Evolutionary conservation across 2,329 filamentous ascomycete species (phyloP).

Genomic region (Trichoderma breve): DNA sequence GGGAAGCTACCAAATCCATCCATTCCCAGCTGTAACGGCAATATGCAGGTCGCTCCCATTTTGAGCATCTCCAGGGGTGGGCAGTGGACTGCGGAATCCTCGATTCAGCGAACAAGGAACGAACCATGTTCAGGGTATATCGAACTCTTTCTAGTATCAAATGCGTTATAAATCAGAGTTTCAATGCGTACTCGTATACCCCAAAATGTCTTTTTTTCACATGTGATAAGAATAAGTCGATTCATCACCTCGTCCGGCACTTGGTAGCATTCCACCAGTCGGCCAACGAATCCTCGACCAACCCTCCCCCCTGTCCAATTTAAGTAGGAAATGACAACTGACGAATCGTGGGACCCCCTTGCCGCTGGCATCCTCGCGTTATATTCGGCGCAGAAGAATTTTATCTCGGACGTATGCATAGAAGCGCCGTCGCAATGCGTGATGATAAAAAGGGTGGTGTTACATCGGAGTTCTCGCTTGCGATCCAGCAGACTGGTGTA

Average conservation of each 20-base stretch:
- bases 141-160: not conserved
- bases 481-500: not conserved
- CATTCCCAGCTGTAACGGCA: not conserved
- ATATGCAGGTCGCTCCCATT: not conserved
- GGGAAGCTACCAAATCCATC: not conserved
- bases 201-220: not conserved
- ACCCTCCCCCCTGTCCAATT: not conserved
- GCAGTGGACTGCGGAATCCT: not conserved
- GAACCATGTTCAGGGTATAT: not conserved
- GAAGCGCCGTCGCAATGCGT: not conserved
- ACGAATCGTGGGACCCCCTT: not conserved
- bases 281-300: not conserved
- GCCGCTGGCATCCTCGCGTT: not conserved
- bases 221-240: not conserved
- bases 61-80: not conserved
- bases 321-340: not conserved
- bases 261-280: not conserved
- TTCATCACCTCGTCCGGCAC: not conserved
- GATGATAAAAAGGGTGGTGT: not conserved
- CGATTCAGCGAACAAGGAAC: not conserved
- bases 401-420: not conserved
- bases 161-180: not conserved
- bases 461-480: not conserved
- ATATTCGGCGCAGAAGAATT: not conserved
- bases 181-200: not conserved